Base-by-base conservation (phyloP, 2,329 filamentous ascomycete species). In the Calonectria naviculata region DNA sequence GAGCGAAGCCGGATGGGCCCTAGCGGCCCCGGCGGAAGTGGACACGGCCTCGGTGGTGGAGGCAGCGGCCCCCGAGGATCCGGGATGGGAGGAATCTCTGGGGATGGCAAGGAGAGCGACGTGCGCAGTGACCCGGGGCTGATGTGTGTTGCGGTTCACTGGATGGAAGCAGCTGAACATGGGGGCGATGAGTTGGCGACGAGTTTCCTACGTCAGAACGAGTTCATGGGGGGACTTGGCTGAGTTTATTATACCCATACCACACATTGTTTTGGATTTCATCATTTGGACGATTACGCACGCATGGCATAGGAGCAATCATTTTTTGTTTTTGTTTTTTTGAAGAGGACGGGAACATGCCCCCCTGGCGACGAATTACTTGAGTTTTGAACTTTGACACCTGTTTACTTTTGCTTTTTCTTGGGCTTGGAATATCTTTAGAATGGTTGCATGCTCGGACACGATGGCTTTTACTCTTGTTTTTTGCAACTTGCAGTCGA, bases 111-210 rank as follows among this genome's bases (percentile, higher is more conserved):
- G 64, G 84, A 86, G 58, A 85, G 85, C 21, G 83, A 90, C 70
- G 87, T 90, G 41, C 82, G 94, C 75, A 95, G 92, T 71, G 95
- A 98, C 81, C 94, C 94, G 2, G 93, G 93, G 65, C 91, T 95
- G 47, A 97, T 98, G 94, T 98, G 95, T 78, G 91, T 98, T 68
- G 96, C 96, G 12, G 92, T 97, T 83, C 96, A 98, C 86, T 98
- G 96, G 95, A 98, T 98, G 95, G 94, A 96, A 84, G 88, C 94
- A 75, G 95, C 94, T 42, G 93, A 94, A 77, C 89, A 90, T 66
- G 95, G 95, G n/a, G 95, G 95, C 1, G 96, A 98, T 81, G 90
- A 93, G 79, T 86, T 97, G 76, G 96, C 96, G 24, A 92, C 91
- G 80, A 93, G 93, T 81, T 95, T 96, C 83, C 85, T 98, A 82